phyloP scores from a whole-genome alignment of 2,329 filamentous ascomycete genomes.

The Fusarium sp. region DNA sequence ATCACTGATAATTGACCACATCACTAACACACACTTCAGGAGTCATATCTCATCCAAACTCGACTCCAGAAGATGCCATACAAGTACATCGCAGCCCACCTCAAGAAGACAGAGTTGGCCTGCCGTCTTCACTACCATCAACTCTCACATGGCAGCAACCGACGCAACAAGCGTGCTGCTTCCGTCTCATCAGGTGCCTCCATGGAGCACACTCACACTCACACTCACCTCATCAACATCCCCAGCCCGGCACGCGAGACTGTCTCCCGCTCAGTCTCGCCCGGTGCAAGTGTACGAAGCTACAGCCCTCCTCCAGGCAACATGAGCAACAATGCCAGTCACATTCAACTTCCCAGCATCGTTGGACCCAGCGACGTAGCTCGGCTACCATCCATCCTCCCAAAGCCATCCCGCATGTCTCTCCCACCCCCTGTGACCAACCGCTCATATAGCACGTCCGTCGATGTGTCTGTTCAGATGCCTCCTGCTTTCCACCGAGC shows the following conservation, averaged over 20 bases:
- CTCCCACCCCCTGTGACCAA: constrained; percentile 56
- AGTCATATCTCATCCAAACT: constrained; percentile 85
- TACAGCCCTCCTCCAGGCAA: constrained; percentile 61
- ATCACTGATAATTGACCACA: neutral
- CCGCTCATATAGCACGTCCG: constrained; percentile 58
- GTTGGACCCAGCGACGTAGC: constrained; percentile 59
- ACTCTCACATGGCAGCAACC: constrained; percentile 83
- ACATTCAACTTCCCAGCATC: constrained; percentile 67
- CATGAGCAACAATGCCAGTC: constrained; percentile 52
- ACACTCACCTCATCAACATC: constrained; percentile 59
- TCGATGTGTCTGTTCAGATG: constrained; percentile 61
- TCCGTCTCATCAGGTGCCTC: constrained; percentile 76
- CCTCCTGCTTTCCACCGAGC: constrained; percentile 54
- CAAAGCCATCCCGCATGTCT: constrained; percentile 71
- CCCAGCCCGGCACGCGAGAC: constrained; percentile 66
- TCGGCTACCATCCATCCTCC: constrained; percentile 72
- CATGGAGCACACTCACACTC: constrained; percentile 65
- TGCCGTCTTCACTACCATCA: constrained; percentile 91
- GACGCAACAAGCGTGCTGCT: constrained; percentile 81
- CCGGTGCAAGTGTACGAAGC: constrained; percentile 60
- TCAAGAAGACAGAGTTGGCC: constrained; percentile 89
- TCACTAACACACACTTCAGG: constrained; percentile 61
- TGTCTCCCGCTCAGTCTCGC: constrained; percentile 62
- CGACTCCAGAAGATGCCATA: constrained; percentile 91
- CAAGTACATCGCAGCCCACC: constrained; percentile 86